Percentiles rank a stretch among this genome's conserved stretches.
These are phyloP conservation scores for Fusarium humuli DNA, from an alignment of 2,329 filamentous ascomycete genomes.

Conservation along the genomic window DNA sequence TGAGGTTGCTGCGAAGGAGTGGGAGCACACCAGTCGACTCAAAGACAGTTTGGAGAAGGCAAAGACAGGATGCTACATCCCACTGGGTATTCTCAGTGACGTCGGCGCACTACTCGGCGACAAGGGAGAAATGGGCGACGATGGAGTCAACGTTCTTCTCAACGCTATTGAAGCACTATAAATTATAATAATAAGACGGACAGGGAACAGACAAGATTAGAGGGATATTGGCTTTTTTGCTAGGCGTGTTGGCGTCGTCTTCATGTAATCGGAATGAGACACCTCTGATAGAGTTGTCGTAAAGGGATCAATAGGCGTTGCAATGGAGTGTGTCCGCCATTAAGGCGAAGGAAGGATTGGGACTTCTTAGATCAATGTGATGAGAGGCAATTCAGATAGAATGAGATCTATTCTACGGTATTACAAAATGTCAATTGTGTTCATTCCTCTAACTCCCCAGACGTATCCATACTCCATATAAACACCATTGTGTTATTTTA, in stretches of 20 bases:
- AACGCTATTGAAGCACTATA: conserved; percentile 68
- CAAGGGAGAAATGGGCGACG: conserved; percentile 60
- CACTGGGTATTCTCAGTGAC: conserved; percentile 88
- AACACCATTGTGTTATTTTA: no score
- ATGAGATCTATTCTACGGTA: not conserved
- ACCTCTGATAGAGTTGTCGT: conserved; percentile 32
- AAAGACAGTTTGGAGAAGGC: conserved; percentile 89
- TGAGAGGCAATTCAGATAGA: not conserved
- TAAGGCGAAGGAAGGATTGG: not conserved
- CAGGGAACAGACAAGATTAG: not conserved
- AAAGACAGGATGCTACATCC: conserved; percentile 82
- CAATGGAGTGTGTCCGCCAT: conserved; percentile 11
- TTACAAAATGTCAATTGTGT: not conserved
- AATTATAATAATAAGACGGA: not conserved
- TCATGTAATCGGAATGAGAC: conserved; percentile 24
- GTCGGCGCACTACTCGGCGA: conserved; percentile 80
- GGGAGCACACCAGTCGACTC: conserved; percentile 93
- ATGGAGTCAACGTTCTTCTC: conserved; percentile 69
- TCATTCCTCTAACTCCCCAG: not conserved
- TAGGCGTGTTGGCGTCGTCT: conserved; percentile 32
- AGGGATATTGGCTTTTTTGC: conserved; percentile 17
- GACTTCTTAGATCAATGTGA: not conserved
- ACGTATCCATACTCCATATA: not conserved
- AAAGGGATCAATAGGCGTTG: conserved; percentile 35
- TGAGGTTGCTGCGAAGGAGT: conserved; percentile 87